phyloP scores from a whole-genome alignment of 345 rosid species.

The Cardiospermum halicacabum region DNA sequence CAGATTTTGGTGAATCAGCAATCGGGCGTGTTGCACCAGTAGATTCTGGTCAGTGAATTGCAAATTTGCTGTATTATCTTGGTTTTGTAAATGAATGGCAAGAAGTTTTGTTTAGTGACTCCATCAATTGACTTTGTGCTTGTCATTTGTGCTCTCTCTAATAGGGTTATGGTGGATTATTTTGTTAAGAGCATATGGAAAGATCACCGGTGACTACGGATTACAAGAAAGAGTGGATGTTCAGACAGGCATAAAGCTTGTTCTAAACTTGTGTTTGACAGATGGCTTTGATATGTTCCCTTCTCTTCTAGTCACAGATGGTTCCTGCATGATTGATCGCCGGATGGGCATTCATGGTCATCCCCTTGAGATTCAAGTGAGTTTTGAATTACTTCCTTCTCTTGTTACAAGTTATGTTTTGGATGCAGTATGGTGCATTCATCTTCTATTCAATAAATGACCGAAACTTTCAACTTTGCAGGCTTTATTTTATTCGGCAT shows the following conservation, averaged over 20 bases:
- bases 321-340: conserved; percentile 92
- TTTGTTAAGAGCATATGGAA: conserved; percentile 79
- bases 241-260: conserved; percentile 73
- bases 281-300: conserved; percentile 96
- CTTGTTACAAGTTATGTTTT: neutral
- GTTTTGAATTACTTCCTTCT: conserved; percentile 15
- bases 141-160: conserved; percentile 5
- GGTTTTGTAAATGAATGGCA: neutral
- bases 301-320: conserved; percentile 76
- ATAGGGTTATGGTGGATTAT: conserved; percentile 94
- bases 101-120: neutral
- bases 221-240: conserved; percentile 90
- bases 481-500: conserved; percentile 79
- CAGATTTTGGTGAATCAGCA: conserved; percentile 93
- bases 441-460: neutral
- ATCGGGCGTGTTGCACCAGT: conserved; percentile 96
- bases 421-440: neutral
- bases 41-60: conserved; percentile 62
- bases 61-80: conserved; percentile 1
- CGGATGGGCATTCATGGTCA: conserved; percentile 93
- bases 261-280: conserved; percentile 68
- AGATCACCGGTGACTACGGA: conserved; percentile 70
- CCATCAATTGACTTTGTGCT: neutral
- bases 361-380: conserved; percentile 90
- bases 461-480: conserved; percentile 19